Base-by-base conservation (phyloP, 2,329 filamentous ascomycete genomes). In the Botrytis elliptica region DNA sequence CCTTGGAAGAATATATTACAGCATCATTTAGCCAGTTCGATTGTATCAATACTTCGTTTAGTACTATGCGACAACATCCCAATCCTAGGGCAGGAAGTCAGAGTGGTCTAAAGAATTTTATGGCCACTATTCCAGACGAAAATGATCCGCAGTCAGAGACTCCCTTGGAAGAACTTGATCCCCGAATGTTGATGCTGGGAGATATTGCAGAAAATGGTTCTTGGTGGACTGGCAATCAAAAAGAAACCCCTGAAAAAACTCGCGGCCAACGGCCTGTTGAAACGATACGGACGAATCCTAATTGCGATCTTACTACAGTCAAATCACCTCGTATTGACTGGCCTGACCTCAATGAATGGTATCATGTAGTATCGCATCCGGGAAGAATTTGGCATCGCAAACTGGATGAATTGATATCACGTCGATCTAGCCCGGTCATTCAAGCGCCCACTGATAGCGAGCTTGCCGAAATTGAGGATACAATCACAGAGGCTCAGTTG, bases 201-300 rank as follows among this genome's bases (percentile, higher is more conserved):
- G 89, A 95, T 78, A 86, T 95, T 77, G 92, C 91, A 1, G 93
- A 96, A 80, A 96, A 96, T 79, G 93, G 92, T 3, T 88, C 88
- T 12, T 95, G 92, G 93, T 95, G 93, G 92, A 90, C 91, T 65
- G 92, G 91, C 2, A 86, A 86, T 67, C 74, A 75, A 85, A 74
- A 76, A 63, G 87, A 78, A 82, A 84, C 69, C 70, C 78, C 71
- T 66, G 79, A 75, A 79, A 81, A 72, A 77, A 77, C 75, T 83
- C 80, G 77, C 80, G 77, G 77, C 72, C 80, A 75, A 81, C 25
- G 64, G n/a, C 42, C 65, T 44, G 64, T 36, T n/a, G 71, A 73
- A 38, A 82, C 74, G n/a, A 52, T 70, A 57, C 69, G 72, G 74
- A 71, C 75, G 75, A 70, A 75, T 73, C 68, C 67, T 46, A 46